phyloP scores from a whole-genome alignment of 352 stramenopile genomes.

The Pythium apleroticum region DNA sequence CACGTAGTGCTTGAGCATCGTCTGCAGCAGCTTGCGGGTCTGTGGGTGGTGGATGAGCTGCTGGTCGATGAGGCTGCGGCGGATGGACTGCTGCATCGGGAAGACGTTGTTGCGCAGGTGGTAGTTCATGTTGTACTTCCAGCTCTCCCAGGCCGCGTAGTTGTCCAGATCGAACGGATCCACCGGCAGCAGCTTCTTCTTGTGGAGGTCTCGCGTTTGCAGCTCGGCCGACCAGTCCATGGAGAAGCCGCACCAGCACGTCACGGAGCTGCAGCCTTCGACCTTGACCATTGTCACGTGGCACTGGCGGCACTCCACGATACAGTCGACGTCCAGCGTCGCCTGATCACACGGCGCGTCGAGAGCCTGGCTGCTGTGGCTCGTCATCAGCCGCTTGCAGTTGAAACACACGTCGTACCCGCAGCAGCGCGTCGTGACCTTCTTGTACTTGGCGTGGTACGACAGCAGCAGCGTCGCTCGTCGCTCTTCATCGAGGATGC shows the following conservation, averaged over 20 bases:
- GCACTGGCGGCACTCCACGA: constrained; percentile 31
- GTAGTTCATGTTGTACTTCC: constrained; percentile 7
- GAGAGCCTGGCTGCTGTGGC: neutral
- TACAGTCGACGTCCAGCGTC: neutral
- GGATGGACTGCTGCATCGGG: constrained; percentile 1
- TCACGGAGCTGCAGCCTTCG: constrained; percentile 26
- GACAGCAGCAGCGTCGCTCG: constrained; percentile 25
- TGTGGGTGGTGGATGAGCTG: neutral
- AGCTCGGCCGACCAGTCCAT: constrained; percentile 39
- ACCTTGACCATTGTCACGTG: constrained; percentile 32
- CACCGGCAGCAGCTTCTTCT: constrained; percentile 33
- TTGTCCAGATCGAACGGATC: constrained; percentile 34
- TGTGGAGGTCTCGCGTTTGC: constrained; percentile 15
- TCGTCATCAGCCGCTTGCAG: constrained; percentile 23
- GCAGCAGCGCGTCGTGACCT: constrained; percentile 24
- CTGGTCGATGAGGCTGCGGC: constrained; percentile 19
- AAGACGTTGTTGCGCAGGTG: constrained; percentile 5
- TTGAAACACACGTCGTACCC: constrained; percentile 24
- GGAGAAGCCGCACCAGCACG: constrained; percentile 31
- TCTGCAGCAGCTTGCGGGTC: neutral
- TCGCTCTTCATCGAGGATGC: constrained; percentile 24
- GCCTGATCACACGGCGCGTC: constrained; percentile 11
- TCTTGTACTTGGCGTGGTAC: constrained; percentile 30
- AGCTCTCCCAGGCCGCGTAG: constrained; percentile 24
- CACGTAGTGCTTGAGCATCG: constrained; percentile 13